Evolutionary conservation across 306 rosid genomes (phyloP).

Genomic region (Lagenaria siceraria): DNA sequence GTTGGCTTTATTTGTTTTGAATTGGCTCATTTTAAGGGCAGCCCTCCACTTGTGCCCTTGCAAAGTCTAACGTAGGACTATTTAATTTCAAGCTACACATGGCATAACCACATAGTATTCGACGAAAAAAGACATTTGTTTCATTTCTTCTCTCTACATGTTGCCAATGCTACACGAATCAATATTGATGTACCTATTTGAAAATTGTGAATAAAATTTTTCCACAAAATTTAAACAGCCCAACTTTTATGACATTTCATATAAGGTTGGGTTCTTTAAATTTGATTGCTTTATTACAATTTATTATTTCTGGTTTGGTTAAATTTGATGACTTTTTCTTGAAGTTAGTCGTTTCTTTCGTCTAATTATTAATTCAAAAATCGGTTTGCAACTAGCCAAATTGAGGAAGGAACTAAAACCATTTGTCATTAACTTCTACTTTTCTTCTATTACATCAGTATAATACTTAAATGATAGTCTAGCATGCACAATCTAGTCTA

Average conservation of each 20-base stretch:
- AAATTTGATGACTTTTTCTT: no score
- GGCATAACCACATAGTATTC: background rate
- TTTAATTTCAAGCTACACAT: background rate
- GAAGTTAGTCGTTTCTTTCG: no score
- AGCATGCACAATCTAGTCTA: no score
- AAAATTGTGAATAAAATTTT: no score
- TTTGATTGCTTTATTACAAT: no score
- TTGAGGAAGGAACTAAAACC: no score
- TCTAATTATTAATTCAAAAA: no score
- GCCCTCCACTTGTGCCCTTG: background rate
- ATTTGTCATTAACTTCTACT: no score
- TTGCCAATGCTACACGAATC: background rate
- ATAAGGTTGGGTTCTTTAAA: background rate
- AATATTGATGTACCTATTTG: background rate
- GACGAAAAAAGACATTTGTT: background rate
- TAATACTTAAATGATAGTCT: no score
- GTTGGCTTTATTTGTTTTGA: background rate
- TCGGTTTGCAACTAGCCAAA: no score
- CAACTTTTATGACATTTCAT: background rate
- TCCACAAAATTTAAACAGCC: background rate
- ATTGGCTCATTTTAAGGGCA: background rate
- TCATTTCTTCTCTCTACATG: background rate
- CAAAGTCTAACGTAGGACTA: background rate
- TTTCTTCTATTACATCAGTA: no score
- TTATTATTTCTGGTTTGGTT: no score